Percentiles rank a stretch among this genome's conserved stretches.
These are phyloP conservation scores for Coriaria nepalensis DNA, from an alignment of 306 rosid genomes.

Conservation along the genomic window DNA sequence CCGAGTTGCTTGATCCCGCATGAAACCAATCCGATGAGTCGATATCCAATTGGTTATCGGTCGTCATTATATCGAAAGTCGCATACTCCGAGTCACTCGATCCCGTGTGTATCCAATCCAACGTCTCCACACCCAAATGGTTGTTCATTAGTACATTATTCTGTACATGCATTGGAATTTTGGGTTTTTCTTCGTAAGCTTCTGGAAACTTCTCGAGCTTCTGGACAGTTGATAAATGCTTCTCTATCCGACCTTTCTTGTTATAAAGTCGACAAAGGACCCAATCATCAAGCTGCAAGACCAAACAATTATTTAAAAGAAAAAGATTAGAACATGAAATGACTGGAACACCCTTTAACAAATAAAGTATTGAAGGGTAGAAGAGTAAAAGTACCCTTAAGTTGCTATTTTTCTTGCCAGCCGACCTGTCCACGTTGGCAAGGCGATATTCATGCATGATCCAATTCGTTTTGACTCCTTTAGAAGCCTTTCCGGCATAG, in stretches of 20 bases:
- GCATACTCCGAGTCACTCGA: too few relatives aligned
- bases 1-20: neutral
- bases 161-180: too few relatives aligned
- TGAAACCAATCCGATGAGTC: neutral
- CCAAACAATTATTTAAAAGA: too few relatives aligned
- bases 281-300: slow-evolving; percentile 2
- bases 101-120: too few relatives aligned
- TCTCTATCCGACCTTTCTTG: neutral
- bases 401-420: neutral
- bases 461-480: slow-evolving; percentile 1
- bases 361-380: too few relatives aligned
- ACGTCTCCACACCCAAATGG: too few relatives aligned
- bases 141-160: too few relatives aligned
- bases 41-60: too few relatives aligned
- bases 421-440: neutral
- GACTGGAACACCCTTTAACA: too few relatives aligned
- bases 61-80: too few relatives aligned
- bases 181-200: neutral
- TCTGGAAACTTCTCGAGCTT: neutral
- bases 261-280: neutral
- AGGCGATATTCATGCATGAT: neutral
- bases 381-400: neutral
- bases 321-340: too few relatives aligned
- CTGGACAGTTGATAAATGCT: neutral
- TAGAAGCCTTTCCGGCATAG: slow-evolving; percentile 1